Percentiles rank a stretch among this genome's conserved stretches.
Evolutionary conservation across 1,284 basidiomycete species (phyloP).

Genomic region (Sporisorium graminicola): DNA sequence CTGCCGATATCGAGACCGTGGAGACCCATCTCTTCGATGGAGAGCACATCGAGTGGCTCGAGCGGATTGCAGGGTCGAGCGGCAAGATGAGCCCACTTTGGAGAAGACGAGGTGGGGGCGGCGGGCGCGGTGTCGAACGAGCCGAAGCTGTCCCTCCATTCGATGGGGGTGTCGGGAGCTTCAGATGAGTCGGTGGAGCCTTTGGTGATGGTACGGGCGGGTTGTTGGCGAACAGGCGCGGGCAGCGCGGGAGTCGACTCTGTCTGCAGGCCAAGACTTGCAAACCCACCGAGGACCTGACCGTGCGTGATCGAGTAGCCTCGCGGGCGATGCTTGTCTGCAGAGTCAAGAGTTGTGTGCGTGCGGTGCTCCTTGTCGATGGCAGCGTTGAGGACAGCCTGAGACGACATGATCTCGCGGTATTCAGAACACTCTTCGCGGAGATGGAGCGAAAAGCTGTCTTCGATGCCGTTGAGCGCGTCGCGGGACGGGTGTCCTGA

Average conservation of each 20-base stretch:
- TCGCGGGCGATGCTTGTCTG: conserved; percentile 11
- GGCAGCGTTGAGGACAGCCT: conserved; percentile 43
- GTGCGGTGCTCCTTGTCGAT: conserved; percentile 17
- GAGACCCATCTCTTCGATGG: conserved; percentile 63
- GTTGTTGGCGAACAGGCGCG: conserved; percentile 9
- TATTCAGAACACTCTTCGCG: conserved; percentile 57
- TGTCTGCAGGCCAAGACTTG: conserved; percentile 41
- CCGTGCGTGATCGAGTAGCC: conserved; percentile 33
- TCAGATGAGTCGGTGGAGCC: conserved; percentile 31
- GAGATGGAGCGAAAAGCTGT: conserved; percentile 60
- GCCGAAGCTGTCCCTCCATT: conserved; percentile 46
- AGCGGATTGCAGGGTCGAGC: conserved; percentile 43
- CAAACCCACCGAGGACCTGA: conserved; percentile 47
- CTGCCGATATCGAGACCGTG: conserved; percentile 63
- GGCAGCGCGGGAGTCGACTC: conserved; percentile 11
- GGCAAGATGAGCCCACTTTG: conserved; percentile 37
- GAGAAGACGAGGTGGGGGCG: conserved; percentile 2
- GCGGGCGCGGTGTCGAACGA: background rate
- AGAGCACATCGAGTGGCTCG: conserved; percentile 60
- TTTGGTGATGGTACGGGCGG: conserved; percentile 22
- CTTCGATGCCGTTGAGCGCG: conserved; percentile 30
- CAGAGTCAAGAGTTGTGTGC: background rate
- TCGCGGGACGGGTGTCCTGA: background rate
- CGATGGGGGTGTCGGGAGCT: conserved; percentile 31
- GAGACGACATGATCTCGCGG: conserved; percentile 55